Evolutionary conservation across 2,329 filamentous ascomycete genomes (phyloP).

Genomic region (Alternaria alternata): DNA sequence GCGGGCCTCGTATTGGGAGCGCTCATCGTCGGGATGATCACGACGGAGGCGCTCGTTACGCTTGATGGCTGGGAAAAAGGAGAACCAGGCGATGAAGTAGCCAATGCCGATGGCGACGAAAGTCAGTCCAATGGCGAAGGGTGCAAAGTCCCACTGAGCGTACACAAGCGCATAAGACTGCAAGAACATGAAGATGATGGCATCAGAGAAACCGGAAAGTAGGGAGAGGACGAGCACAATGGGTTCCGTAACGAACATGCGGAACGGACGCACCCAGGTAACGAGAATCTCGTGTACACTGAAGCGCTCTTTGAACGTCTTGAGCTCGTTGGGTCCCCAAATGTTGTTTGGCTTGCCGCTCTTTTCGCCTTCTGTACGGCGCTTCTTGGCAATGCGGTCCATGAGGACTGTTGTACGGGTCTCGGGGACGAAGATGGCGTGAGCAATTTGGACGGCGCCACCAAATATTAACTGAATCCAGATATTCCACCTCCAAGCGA

Average conservation of each 20-base stretch:
- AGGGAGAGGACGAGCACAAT: constrained; percentile 76
- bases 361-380: constrained; percentile 69
- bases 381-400: constrained; percentile 79
- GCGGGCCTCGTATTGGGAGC: constrained; percentile 58
- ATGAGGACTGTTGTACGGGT: constrained; percentile 80
- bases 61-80: constrained; percentile 64
- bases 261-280: constrained; percentile 69
- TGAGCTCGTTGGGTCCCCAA: constrained; percentile 78
- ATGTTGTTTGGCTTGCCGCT: constrained; percentile 67
- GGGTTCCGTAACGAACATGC: constrained; percentile 78
- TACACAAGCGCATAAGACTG: constrained; percentile 75
- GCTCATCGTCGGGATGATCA: constrained; percentile 40
- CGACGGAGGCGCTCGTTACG: constrained; percentile 47
- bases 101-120: constrained; percentile 68
- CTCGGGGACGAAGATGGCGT: constrained; percentile 76
- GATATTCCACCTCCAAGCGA: constrained; percentile 80
- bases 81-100: constrained; percentile 70
- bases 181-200: constrained; percentile 81
- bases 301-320: constrained; percentile 47
- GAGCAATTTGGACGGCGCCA: constrained; percentile 71
- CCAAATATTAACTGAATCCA: constrained; percentile 90
- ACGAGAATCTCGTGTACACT: constrained; percentile 53
- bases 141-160: constrained; percentile 69
- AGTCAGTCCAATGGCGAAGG: constrained; percentile 65
- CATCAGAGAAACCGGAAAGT: constrained; percentile 77